Evolutionary conservation across 164 flowering plant species (phyloP).

Genomic region (Magnolia kwangsiensis): DNA sequence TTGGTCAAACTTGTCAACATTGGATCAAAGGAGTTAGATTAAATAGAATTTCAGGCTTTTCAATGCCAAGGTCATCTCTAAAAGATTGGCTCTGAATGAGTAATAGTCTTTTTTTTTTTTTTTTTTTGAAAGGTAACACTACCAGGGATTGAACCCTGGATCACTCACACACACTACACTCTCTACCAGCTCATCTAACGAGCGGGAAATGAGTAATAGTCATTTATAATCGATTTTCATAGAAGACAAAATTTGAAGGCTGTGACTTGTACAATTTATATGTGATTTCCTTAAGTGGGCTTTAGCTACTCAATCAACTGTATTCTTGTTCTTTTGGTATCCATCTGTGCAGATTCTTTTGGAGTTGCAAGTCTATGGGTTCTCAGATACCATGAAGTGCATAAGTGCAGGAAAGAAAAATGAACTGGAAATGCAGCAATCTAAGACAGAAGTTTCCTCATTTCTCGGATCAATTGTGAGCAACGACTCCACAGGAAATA

Average conservation of each 20-base stretch:
- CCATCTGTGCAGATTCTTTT: constrained; percentile 52
- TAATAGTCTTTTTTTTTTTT: no score
- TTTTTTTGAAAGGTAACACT: no score
- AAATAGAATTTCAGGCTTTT: no score
- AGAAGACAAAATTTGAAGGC: background rate
- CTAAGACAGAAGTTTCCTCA: constrained; percentile 27
- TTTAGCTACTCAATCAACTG: background rate
- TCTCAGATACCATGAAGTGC: constrained; percentile 63
- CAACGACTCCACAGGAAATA: constrained; percentile 50
- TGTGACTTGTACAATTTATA: background rate
- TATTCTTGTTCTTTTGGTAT: constrained; percentile 15
- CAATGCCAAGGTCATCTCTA: no score
- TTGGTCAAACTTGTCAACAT: no score
- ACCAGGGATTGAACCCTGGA: no score
- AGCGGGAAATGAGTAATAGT: background rate
- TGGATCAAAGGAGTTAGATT: no score
- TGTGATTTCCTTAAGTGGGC: constrained; percentile 17
- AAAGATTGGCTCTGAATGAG: no score
- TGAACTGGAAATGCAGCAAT: constrained; percentile 32
- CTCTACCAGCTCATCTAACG: no score
- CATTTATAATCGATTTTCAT: background rate
- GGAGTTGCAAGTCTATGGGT: constrained; percentile 88
- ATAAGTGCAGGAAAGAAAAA: constrained; percentile 39
- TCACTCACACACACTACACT: no score
- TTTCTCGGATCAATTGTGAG: constrained; percentile 34